These are phyloP conservation scores for Linnemannia zychae DNA, from an alignment of 192 early-diverging fungal genomes.

Conservation along the genomic window DNA sequence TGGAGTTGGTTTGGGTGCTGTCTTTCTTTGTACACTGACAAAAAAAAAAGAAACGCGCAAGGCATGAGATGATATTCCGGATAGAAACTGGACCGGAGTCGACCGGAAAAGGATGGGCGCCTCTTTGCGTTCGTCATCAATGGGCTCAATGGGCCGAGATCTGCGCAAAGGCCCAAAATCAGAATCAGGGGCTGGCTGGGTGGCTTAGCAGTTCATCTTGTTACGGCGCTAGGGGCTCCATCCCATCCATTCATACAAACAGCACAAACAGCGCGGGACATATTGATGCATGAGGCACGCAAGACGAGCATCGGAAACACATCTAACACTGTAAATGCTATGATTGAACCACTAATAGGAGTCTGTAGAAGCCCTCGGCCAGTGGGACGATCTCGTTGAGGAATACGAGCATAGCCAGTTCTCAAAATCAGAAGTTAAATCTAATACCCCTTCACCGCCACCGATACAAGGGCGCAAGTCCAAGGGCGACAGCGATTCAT, in stretches of 20 bases:
- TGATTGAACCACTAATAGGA: conserved; percentile 25
- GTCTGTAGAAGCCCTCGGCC: conserved; percentile 41
- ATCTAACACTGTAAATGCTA: background rate
- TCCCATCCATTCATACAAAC: too few species aligned
- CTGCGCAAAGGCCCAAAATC: conserved; percentile 8
- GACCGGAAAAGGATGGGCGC: background rate
- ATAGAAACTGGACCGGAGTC: background rate
- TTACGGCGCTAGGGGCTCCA: conserved; percentile 6
- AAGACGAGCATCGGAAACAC: background rate
- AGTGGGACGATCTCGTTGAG: conserved; percentile 53
- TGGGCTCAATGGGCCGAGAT: conserved; percentile 4
- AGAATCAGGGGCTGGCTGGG: conserved; percentile 21
- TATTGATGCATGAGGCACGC: background rate
- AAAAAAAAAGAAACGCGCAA: background rate
- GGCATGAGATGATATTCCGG: background rate
- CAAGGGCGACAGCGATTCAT: conserved; percentile 36
- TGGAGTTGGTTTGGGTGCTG: background rate
- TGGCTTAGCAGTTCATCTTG: conserved; percentile 16
- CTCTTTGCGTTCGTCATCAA: conserved; percentile 9
- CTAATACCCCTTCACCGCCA: conserved; percentile 38
- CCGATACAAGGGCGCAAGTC: conserved; percentile 29
- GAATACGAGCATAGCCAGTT: conserved; percentile 58
- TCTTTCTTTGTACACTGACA: background rate
- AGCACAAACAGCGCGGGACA: background rate
- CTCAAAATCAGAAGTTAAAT: conserved; percentile 48